Percentiles rank a stretch among this genome's conserved stretches.
Evolutionary conservation across 805 yeast genomes (phyloP).

Genomic region (Barnettozyma sp.): DNA sequence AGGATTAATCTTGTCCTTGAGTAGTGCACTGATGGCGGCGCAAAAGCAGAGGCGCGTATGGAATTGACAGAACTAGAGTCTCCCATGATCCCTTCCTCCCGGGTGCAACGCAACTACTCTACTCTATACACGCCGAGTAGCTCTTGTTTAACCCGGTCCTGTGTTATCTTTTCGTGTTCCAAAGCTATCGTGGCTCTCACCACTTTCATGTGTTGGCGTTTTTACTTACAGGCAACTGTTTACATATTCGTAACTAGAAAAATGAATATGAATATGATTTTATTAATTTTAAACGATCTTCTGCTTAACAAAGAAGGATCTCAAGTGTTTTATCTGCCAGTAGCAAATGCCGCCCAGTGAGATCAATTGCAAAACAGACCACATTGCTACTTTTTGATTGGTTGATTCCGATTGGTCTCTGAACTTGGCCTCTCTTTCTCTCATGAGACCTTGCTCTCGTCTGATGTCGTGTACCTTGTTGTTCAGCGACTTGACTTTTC

Average conservation of each 20-base stretch:
- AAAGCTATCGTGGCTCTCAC: no score
- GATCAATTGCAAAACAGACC: conserved; percentile 67
- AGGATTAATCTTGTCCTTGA: conserved; percentile 1
- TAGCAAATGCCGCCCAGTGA: conserved; percentile 64
- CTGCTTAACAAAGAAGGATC: conserved; percentile 79
- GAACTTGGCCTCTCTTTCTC: conserved; percentile 66
- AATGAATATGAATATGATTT: no score
- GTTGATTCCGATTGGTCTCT: conserved; percentile 73
- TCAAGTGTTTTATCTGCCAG: conserved; percentile 72
- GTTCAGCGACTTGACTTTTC: conserved; percentile 49
- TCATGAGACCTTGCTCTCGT: conserved; percentile 57
- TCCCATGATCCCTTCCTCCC: no score
- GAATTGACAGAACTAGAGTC: no score
- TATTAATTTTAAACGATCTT: conserved; percentile 33
- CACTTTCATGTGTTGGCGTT: no score
- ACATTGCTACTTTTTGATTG: conserved; percentile 61
- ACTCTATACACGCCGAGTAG: no score
- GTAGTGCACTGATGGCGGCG: not conserved
- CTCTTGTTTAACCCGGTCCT: no score
- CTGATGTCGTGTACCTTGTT: conserved; percentile 51
- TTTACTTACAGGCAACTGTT: no score
- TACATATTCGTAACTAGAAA: no score
- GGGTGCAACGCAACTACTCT: no score
- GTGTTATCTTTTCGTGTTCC: no score
- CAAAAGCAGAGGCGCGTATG: no score